These are phyloP conservation scores for Aspergillus ruber DNA, from an alignment of 2,329 filamentous ascomycete species.

Conservation along the genomic window DNA sequence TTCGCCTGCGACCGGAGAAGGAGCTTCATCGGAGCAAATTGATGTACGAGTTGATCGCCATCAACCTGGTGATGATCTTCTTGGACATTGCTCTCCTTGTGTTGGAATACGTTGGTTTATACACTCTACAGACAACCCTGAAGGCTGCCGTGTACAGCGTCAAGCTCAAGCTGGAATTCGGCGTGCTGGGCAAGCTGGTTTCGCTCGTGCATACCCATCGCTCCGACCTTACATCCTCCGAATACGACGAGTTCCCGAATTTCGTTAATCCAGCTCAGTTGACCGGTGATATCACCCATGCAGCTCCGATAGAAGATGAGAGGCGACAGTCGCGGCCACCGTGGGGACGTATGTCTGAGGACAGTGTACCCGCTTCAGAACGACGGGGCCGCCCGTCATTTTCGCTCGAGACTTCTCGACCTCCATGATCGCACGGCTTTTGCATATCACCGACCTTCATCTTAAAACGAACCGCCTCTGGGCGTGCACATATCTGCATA, in stretches of 20 bases:
- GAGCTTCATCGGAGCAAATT: conserved; percentile 33
- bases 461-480: not conserved
- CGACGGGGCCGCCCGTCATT: conserved; percentile 14
- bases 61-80: conserved; percentile 44
- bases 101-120: conserved; percentile 38
- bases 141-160: conserved; percentile 44
- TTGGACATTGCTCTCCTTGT: conserved; percentile 42
- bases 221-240: conserved; percentile 25
- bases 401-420: conserved; percentile 9
- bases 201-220: conserved; percentile 29
- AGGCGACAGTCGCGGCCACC: conserved; percentile 9
- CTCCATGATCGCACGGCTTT: conserved; percentile 9
- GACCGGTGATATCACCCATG: conserved; percentile 33
- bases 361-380: conserved; percentile 22
- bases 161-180: conserved; percentile 46
- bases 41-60: conserved; percentile 44
- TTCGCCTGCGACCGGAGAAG: conserved; percentile 28
- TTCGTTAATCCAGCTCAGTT: conserved; percentile 38
- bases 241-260: conserved; percentile 31
- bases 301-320: conserved; percentile 14
- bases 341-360: conserved; percentile 23
- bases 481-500: not conserved
- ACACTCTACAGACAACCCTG: conserved; percentile 39
- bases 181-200: conserved; percentile 40
- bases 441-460: not conserved